These are phyloP conservation scores for Parastagonospora avenae DNA, from an alignment of 2,329 filamentous ascomycete genomes.

Conservation along the genomic window DNA sequence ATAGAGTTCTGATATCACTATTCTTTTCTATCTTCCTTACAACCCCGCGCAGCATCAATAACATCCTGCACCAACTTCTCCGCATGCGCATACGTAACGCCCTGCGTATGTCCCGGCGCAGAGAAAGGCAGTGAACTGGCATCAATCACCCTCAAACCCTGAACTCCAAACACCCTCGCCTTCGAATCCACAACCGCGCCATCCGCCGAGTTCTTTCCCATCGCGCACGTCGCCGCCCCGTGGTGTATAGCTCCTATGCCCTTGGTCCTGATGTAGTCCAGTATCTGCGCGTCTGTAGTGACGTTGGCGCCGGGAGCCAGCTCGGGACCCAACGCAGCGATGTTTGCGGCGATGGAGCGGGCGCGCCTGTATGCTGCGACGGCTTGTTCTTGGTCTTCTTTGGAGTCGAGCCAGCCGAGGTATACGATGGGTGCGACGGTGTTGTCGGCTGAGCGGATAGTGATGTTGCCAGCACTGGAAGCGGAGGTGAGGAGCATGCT, in stretches of 20 bases:
- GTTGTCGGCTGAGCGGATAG: conserved; percentile 33
- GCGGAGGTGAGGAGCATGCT: conserved; percentile 2
- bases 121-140: conserved; percentile 36
- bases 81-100: conserved; percentile 31
- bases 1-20: background rate
- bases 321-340: conserved; percentile 22
- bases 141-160: conserved; percentile 41
- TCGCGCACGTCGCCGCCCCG: conserved; percentile 16
- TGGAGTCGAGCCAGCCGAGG: conserved; percentile 43
- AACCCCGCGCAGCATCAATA: background rate
- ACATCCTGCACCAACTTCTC: conserved; percentile 36
- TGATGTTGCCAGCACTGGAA: conserved; percentile 37
- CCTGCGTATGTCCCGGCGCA: conserved; percentile 43
- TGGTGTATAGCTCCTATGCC: conserved; percentile 27
- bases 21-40: background rate
- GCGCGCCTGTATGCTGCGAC: conserved; percentile 39
- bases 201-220: conserved; percentile 33
- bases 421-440: conserved; percentile 40
- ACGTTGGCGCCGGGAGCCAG: conserved; percentile 29
- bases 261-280: conserved; percentile 16
- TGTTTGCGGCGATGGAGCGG: conserved; percentile 25
- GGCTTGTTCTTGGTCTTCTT: conserved; percentile 37
- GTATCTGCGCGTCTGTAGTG: conserved; percentile 34
- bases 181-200: conserved; percentile 44
- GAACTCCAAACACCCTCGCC: conserved; percentile 40